Base-by-base conservation (phyloP, 495 filamentous ascomycete species). In the Geoglossum glabrum region DNA sequence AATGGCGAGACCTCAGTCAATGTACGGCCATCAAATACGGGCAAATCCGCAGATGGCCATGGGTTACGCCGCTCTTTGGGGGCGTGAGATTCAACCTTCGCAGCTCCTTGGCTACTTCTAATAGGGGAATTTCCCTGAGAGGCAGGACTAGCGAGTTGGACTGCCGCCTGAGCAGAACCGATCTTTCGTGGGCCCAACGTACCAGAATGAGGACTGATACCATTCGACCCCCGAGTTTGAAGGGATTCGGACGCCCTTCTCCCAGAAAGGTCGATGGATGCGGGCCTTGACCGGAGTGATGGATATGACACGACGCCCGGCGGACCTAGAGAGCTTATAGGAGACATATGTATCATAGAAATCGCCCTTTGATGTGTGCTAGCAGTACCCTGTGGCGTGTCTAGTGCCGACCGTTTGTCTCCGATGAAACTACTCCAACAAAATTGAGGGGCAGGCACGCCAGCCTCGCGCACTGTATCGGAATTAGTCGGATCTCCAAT, bases 41-140 rank as follows among this genome's bases (percentile, higher is more conserved):
- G 72, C 38, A 70, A 64, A 6, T 69, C 71, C 34, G 73, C 69
- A 1, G 74, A 71, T 40, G 54, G n/a, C 54, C 36, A 38, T 19
- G 54, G 54, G 31, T 45, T 56, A 19, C 31, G 13, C 7, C 11
- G 30, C 17, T 31, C 31, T 54, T 54, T 8, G 2, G 15, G 50
- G 8, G 8, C 13, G 50, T 10, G 23, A 30, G 17, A 19, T 52
- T 52, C 49, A 52, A 19, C 49, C 28, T 27, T 21, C 11, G 15
- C 1, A 2, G 19, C 50, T 2, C 13, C 7, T 19, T 28, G 50
- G 23, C 23, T n/a, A 30, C 21, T 30, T 1, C n/a, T 21, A 21
- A 45, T 15, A 2, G n/a, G 40, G 25, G 31, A 23, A 56, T 28
- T 11, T 5, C 28, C 28, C 15, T 5, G 10, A 13, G 28, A 30